phyloP scores from a whole-genome alignment of 108 stramenopile species.

The Conticribra weissflogii region DNA sequence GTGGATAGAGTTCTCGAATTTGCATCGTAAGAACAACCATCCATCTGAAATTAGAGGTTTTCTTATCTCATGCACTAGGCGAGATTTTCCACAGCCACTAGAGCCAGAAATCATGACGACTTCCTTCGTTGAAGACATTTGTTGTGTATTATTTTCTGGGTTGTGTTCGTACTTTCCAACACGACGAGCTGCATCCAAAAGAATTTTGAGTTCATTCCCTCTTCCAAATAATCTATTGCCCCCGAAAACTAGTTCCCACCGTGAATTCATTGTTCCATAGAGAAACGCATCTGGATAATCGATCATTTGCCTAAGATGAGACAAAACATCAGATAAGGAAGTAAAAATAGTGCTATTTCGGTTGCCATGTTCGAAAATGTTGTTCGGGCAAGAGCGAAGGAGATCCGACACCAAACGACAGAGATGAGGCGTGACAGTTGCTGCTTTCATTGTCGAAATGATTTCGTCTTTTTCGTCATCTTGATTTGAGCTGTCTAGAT shows the following conservation, averaged over 20 bases:
- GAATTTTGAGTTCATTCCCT: slow-evolving; percentile 6
- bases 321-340: slow-evolving; percentile 11
- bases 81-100: slow-evolving; percentile 10
- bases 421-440: not conserved
- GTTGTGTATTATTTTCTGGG: too few relatives aligned
- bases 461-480: slow-evolving; percentile 8
- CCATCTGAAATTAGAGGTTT: slow-evolving; percentile 16
- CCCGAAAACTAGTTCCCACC: slow-evolving; percentile 26
- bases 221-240: slow-evolving; percentile 26
- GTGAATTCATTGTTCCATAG: slow-evolving; percentile 12
- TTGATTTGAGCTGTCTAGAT: not conserved
- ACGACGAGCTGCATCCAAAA: slow-evolving; percentile 16
- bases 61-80: slow-evolving; percentile 18
- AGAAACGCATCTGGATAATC: slow-evolving; percentile 24
- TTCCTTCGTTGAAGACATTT: slow-evolving; percentile 4
- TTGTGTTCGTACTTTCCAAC: too few relatives aligned
- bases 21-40: slow-evolving; percentile 25
- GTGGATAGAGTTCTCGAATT: slow-evolving; percentile 13
- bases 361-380: not conserved
- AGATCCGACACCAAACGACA: slow-evolving; percentile 23
- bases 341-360: not conserved
- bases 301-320: slow-evolving; percentile 28
- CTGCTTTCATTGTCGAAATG: slow-evolving; percentile 5
- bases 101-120: slow-evolving; percentile 11
- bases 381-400: not conserved